A percentile compares a stretch with the other conserved stretches of the same genome.
Conservation (phyloP, 2,329 filamentous ascomycete species). For the Colletotrichum sp. region DNA sequence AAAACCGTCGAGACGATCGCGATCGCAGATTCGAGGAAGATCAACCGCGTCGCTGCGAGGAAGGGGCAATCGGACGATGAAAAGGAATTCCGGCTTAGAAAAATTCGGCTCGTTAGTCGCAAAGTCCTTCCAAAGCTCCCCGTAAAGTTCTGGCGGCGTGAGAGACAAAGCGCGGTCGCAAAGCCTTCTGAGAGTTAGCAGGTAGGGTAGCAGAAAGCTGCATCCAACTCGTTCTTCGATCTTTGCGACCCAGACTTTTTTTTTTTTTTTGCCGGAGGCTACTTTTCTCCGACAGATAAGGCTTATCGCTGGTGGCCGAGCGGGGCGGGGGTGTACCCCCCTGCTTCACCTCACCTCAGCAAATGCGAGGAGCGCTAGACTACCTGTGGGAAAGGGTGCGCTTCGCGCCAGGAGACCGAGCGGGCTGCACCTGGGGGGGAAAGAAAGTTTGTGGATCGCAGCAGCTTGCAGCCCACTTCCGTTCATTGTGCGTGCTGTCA, state of each 20-base stretch:
- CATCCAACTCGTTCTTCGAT: background rate
- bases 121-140: background rate
- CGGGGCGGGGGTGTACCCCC: background rate
- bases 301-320: constrained; percentile 28
- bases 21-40: background rate
- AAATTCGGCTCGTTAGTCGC: background rate
- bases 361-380: background rate
- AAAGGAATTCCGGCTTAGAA: background rate
- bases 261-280: constrained; percentile 10
- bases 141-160: background rate
- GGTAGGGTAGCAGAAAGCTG: background rate
- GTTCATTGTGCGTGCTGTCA: background rate
- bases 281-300: constrained; percentile 36
- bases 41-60: background rate
- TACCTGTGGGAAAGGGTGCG: background rate
- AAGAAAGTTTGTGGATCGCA: constrained; percentile 17
- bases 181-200: background rate
- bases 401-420: background rate
- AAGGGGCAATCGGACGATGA: background rate
- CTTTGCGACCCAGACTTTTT: background rate
- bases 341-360: background rate
- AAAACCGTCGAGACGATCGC: background rate
- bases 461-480: constrained; percentile 13
- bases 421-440: background rate
- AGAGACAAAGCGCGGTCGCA: background rate